Conservation (phyloP, 1,284 basidiomycete genomes). For the Pseudozyma sp. region DNA sequence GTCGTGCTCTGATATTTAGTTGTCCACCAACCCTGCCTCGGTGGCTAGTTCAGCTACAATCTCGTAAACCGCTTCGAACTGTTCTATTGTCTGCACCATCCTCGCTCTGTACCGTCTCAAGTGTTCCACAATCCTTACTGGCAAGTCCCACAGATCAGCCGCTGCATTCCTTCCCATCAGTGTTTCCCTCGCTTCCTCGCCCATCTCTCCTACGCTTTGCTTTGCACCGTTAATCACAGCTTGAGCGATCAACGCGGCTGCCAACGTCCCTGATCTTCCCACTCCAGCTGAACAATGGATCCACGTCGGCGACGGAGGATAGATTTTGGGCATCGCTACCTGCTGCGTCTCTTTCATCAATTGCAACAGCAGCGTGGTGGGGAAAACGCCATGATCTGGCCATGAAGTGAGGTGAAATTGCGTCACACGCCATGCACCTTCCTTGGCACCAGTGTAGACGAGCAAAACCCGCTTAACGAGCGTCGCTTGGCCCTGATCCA, state of each 20-base stretch:
- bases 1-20: neutral
- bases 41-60: slow-evolving; percentile 15
- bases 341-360: slow-evolving; percentile 35
- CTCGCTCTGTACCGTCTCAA: slow-evolving; percentile 50
- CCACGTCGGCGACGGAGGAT: slow-evolving; percentile 76
- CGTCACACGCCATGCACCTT: slow-evolving; percentile 70
- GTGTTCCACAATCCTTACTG: slow-evolving; percentile 50
- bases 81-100: slow-evolving; percentile 60
- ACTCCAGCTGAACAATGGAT: slow-evolving; percentile 77
- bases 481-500: slow-evolving; percentile 23
- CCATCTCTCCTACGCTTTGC: neutral
- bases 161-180: neutral
- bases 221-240: slow-evolving; percentile 15
- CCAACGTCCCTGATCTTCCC: slow-evolving; percentile 71
- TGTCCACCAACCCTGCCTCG: neutral
- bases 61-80: slow-evolving; percentile 47
- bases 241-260: slow-evolving; percentile 70
- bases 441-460: slow-evolving; percentile 4
- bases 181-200: neutral
- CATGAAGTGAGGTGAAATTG: slow-evolving; percentile 81
- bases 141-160: slow-evolving; percentile 27
- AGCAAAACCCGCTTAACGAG: slow-evolving; percentile 23
- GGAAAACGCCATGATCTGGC: slow-evolving; percentile 85
- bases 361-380: slow-evolving; percentile 49
- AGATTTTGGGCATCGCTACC: slow-evolving; percentile 63